Evolutionary conservation across 1,284 basidiomycete species (phyloP).

Genomic region (Rhodotorula sp.): DNA sequence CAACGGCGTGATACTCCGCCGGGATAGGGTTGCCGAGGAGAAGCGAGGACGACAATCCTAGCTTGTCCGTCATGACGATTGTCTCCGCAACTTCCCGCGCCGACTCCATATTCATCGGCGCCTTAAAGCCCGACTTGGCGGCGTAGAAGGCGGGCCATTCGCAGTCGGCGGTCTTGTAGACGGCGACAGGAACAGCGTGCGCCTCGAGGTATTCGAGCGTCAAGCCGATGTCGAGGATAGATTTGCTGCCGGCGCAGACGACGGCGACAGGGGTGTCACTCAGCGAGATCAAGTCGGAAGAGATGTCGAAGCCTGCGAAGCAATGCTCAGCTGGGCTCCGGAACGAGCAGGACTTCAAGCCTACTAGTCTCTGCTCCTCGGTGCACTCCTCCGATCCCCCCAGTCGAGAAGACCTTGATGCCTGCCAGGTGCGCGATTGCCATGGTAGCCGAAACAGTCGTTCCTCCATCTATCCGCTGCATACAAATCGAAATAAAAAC

Average conservation of each 20-base stretch:
- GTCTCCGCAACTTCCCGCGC: conserved; percentile 66
- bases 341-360: conserved; percentile 40
- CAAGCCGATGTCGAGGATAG: conserved; percentile 86
- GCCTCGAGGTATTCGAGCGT: conserved; percentile 98
- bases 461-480: conserved; percentile 66
- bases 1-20: conserved; percentile 65
- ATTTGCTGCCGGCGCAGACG: conserved; percentile 92
- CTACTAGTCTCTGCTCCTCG: conserved; percentile 81
- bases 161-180: conserved; percentile 66
- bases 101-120: conserved; percentile 54
- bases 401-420: conserved; percentile 56
- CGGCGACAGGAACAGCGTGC: conserved; percentile 85
- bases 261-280: conserved; percentile 81
- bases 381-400: conserved; percentile 78
- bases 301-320: conserved; percentile 80
- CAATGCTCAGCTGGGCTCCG: not conserved
- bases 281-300: conserved; percentile 83
- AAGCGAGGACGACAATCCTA: conserved; percentile 68
- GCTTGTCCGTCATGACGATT: conserved; percentile 54
- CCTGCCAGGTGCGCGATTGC: conserved; percentile 76
- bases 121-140: conserved; percentile 72
- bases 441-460: conserved; percentile 86
- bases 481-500: not conserved
- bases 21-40: conserved; percentile 92
- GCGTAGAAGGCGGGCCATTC: conserved; percentile 92